Percentiles rank a stretch among this genome's conserved stretches.
Conservation (phyloP, 768 basidiomycete genomes). For the Pluteus cervinus region DNA sequence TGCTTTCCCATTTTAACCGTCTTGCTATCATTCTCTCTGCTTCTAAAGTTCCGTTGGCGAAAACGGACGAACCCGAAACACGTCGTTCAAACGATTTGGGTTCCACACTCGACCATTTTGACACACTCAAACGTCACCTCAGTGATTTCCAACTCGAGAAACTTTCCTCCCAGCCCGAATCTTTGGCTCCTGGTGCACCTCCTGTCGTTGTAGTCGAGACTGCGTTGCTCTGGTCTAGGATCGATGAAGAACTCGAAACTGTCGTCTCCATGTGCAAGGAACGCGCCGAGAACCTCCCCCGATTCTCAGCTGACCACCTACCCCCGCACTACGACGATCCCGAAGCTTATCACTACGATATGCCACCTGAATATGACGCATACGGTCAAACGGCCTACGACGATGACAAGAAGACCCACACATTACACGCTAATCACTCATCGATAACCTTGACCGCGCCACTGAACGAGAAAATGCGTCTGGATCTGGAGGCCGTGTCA, state of each 20-base stretch:
- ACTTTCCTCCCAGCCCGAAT: slow-evolving; percentile 33
- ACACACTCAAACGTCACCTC: slow-evolving; percentile 60
- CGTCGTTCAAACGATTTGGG: slow-evolving; percentile 3
- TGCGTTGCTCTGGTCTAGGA: slow-evolving; percentile 66
- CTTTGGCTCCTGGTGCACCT: slow-evolving; percentile 29
- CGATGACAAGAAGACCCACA: slow-evolving; percentile 23
- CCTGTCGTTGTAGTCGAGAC: slow-evolving; percentile 50
- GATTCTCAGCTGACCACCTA: slow-evolving; percentile 26
- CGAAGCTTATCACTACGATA: slow-evolving; percentile 29
- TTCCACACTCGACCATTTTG: slow-evolving; percentile 42
- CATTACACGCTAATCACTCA: slow-evolving; percentile 18
- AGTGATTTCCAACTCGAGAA: slow-evolving; percentile 60
- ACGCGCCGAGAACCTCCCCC: slow-evolving; percentile 35
- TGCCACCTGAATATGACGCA: slow-evolving; percentile 53
- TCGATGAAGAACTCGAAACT: slow-evolving; percentile 69
- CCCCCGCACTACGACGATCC: slow-evolving; percentile 45
- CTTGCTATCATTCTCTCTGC: slow-evolving; percentile 39
- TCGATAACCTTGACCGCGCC: no score
- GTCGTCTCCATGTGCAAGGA: slow-evolving; percentile 63
- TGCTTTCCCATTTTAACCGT: slow-evolving; percentile 63
- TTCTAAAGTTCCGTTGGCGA: slow-evolving; percentile 5
- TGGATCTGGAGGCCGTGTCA: slow-evolving; percentile 82
- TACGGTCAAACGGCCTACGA: slow-evolving; percentile 30
- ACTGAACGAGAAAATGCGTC: slow-evolving; percentile 70
- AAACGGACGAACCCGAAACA: slow-evolving; percentile 10